A percentile compares a stretch with the other conserved stretches of the same genome.
phyloP scores from a whole-genome alignment of 768 basidiomycete genomes.

The Antrodiella citrinella region DNA sequence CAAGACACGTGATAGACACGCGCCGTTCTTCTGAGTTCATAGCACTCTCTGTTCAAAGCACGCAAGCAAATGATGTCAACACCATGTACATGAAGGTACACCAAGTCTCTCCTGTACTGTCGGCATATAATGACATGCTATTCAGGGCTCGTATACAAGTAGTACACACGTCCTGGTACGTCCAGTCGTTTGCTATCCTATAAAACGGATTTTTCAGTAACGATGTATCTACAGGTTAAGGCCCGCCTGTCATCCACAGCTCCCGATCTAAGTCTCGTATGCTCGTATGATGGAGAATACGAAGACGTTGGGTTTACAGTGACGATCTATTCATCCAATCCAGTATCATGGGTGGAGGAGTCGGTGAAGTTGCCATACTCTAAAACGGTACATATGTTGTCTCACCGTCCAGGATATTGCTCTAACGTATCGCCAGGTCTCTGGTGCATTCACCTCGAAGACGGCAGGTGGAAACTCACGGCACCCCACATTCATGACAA shows the following conservation, averaged over 20 bases:
- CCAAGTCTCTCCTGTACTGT: neutral
- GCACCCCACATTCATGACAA: constrained; percentile 76
- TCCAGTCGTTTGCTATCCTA: neutral
- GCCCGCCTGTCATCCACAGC: neutral
- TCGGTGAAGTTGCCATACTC: constrained; percentile 17
- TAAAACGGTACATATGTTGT: constrained; percentile 14
- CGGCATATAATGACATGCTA: neutral
- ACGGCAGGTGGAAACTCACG: constrained; percentile 82
- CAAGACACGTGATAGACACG: constrained; percentile 64
- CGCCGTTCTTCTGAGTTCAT: constrained; percentile 58
- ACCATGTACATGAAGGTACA: constrained; percentile 1
- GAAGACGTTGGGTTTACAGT: constrained; percentile 60
- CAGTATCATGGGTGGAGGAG: constrained; percentile 18
- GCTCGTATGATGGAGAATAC: constrained; percentile 63
- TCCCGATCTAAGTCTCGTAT: constrained; percentile 38
- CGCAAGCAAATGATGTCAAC: constrained; percentile 12
- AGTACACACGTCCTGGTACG: constrained; percentile 37
- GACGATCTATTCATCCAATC: constrained; percentile 42
- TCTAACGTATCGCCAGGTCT: constrained; percentile 32
- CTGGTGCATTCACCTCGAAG: constrained; percentile 54
- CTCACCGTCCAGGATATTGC: neutral
- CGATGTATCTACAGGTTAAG: neutral
- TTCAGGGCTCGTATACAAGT: constrained; percentile 33
- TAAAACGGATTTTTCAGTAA: too few relatives aligned
- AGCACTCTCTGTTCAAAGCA: constrained; percentile 47